These are phyloP conservation scores for Tremella yokohamensis DNA, from an alignment of 768 basidiomycete species.

Conservation along the genomic window DNA sequence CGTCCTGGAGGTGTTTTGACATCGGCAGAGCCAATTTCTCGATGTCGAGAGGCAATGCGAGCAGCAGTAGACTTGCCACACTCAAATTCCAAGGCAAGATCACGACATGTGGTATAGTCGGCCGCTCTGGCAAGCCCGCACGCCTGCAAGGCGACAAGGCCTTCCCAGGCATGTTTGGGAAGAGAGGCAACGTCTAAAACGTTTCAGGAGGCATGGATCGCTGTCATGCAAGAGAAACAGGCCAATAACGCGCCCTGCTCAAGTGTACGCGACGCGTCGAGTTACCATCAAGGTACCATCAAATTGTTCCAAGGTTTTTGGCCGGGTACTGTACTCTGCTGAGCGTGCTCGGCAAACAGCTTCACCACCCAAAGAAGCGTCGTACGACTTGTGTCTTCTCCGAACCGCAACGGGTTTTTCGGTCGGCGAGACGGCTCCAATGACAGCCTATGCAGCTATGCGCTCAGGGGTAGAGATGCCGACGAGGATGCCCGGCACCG, in stretches of 20 bases:
- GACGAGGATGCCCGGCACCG: constrained; percentile 30
- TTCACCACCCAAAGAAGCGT: too few relatives aligned
- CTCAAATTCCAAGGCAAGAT: constrained; percentile 5
- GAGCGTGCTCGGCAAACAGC: constrained; percentile 8
- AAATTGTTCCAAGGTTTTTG: too few relatives aligned
- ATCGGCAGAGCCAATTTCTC: too few relatives aligned
- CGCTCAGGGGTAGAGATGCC: constrained; percentile 21
- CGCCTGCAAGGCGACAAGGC: neutral
- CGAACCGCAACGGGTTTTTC: constrained; percentile 6
- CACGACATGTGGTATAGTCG: neutral
- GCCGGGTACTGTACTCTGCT: constrained; percentile 13
- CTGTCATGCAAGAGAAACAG: too few relatives aligned
- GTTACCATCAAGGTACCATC: too few relatives aligned
- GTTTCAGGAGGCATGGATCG: too few relatives aligned
- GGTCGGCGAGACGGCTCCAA: constrained; percentile 7
- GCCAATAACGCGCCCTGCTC: too few relatives aligned
- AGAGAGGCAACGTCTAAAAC: too few relatives aligned
- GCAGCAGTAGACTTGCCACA: constrained; percentile 8
- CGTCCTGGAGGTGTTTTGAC: neutral
- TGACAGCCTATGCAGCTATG: constrained; percentile 13
- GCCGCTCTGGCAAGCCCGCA: constrained; percentile 4
- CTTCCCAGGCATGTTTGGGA: constrained; percentile 6
- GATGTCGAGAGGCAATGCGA: neutral
- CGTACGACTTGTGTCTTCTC: constrained; percentile 26
- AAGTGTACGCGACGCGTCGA: too few relatives aligned